phyloP scores from a whole-genome alignment of 2,329 filamentous ascomycete genomes.

The Colletotrichum melonis region DNA sequence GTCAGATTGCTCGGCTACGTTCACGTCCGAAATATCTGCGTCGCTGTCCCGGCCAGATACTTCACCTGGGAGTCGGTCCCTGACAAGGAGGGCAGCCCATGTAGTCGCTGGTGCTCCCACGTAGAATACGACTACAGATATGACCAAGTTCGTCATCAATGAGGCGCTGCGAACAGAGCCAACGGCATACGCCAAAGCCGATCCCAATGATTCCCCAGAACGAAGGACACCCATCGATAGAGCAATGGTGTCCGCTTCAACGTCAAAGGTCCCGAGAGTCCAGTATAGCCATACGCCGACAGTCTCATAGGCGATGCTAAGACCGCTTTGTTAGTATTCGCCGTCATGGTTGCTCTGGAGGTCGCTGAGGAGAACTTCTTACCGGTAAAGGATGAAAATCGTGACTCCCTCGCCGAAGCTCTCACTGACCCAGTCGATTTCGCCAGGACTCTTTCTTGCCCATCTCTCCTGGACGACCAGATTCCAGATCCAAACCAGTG shows the following conservation, averaged over 20 bases:
- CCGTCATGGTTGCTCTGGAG: slow-evolving; percentile 41
- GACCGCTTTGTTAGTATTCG: neutral
- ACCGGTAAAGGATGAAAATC: slow-evolving; percentile 58
- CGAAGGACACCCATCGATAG: slow-evolving; percentile 59
- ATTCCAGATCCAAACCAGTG: slow-evolving; percentile 28
- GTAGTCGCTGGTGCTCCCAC: slow-evolving; percentile 38
- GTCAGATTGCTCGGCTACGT: neutral
- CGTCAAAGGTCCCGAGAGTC: slow-evolving; percentile 61
- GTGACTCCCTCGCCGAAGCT: slow-evolving; percentile 59
- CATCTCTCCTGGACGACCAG: slow-evolving; percentile 31
- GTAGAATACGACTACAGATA: slow-evolving; percentile 59
- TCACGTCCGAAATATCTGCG: neutral
- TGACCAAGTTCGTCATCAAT: slow-evolving; percentile 57
- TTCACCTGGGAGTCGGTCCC: slow-evolving; percentile 16
- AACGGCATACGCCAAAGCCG: slow-evolving; percentile 58
- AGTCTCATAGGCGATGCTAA: slow-evolving; percentile 21
- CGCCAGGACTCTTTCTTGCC: slow-evolving; percentile 41
- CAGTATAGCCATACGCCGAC: slow-evolving; percentile 56
- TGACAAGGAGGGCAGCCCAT: slow-evolving; percentile 14
- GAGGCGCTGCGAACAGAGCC: slow-evolving; percentile 57
- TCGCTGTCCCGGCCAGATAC: neutral
- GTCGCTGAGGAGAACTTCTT: slow-evolving; percentile 60
- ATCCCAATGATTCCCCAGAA: slow-evolving; percentile 60
- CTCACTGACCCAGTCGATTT: slow-evolving; percentile 56
- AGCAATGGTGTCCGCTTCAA: slow-evolving; percentile 61